A percentile compares a stretch with the other conserved stretches of the same genome.
phyloP scores from a whole-genome alignment of 768 basidiomycete genomes.

The Fibroporia radiculosa region DNA sequence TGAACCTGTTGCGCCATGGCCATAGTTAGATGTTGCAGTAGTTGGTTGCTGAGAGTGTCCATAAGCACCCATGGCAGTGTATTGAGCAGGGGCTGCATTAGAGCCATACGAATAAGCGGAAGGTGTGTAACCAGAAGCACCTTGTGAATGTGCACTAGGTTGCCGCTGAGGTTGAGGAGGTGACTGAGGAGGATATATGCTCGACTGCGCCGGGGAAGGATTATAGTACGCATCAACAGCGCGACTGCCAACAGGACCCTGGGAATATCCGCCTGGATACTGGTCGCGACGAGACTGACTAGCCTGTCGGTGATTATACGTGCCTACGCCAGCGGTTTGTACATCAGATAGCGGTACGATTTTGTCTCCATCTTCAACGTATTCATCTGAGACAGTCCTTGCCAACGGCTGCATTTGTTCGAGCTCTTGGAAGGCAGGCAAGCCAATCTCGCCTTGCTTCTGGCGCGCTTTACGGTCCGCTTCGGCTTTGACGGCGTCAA shows the following conservation, averaged over 20 bases:
- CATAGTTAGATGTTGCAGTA: constrained; percentile 31
- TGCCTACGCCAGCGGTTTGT: constrained; percentile 19
- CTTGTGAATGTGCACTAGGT: constrained; percentile 30
- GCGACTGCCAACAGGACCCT: constrained; percentile 54
- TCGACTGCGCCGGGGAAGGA: constrained; percentile 23
- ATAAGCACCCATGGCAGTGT: constrained; percentile 27
- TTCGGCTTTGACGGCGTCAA: constrained; percentile 84
- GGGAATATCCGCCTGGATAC: constrained; percentile 53
- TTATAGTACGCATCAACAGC: constrained; percentile 74
- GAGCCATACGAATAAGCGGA: constrained; percentile 17
- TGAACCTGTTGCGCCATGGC: constrained; percentile 44
- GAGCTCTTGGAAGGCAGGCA: constrained; percentile 71
- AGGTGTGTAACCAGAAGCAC: constrained; percentile 2
- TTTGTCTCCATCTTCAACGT: constrained; percentile 38
- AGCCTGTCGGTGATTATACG: constrained; percentile 15
- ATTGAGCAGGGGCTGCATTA: constrained; percentile 22
- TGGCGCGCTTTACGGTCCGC: constrained; percentile 73
- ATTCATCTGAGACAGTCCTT: constrained; percentile 49
- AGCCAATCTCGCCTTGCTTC: constrained; percentile 49
- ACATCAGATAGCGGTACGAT: constrained; percentile 12
- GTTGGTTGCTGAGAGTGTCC: constrained; percentile 24
- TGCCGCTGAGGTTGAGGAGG: constrained; percentile 26
- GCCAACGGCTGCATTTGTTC: constrained; percentile 57
- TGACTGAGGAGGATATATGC: constrained; percentile 38
- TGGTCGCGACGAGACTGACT: constrained; percentile 23